Base-by-base conservation (phyloP, 1,139 yeast species). In the Kurtzmaniella quercitrusa region DNA sequence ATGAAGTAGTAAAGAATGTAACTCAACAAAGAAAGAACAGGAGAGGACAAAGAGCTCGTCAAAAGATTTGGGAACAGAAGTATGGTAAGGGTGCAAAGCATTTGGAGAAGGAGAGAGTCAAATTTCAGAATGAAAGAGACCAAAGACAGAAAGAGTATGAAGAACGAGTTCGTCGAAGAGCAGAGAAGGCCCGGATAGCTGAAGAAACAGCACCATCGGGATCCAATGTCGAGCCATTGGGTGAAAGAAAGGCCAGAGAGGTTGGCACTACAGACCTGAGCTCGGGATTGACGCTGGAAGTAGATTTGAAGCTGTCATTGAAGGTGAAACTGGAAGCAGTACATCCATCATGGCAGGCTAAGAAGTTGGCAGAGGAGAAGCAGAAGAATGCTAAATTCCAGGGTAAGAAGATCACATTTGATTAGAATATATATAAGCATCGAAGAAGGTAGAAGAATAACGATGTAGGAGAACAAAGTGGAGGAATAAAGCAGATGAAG, bases 331-430 rank as follows among this genome's bases (percentile, higher is more conserved):
- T 52, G 38, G 53, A 62, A 15, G 38, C 33, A 29, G 60, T 88
- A 46, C 98, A 93, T 77, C 98, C 98, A 15, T 93, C 98, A 2
- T 93, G 98, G 98, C 83, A 81, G 55, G 98, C 98, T 16, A 85
- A 84, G 66, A 77, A 75, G 63, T 61, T 71, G 47, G 87, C 86
- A 44, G 85, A 87, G 64, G 83, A 84, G 59, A 77, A 81, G 53
- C 60, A 72, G 49, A 78, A 79, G 62, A 79, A 79, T 47, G 81
- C 77, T 41, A 82, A 84, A 56, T 90, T 90, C 58, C 65, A 73
- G 42, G 98, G 98, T 59, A 91, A 88, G 67, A 93, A 91, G 70
- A 77, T 86, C 55, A 81, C 75, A 2, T 91, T 91, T 60, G 82
- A 77, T 50, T 72, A 54, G 43, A 19, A n/a, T n/a, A n/a, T n/a